phyloP scores from a whole-genome alignment of 2,329 filamentous ascomycete genomes.

The Beauveria rudraprayagi region DNA sequence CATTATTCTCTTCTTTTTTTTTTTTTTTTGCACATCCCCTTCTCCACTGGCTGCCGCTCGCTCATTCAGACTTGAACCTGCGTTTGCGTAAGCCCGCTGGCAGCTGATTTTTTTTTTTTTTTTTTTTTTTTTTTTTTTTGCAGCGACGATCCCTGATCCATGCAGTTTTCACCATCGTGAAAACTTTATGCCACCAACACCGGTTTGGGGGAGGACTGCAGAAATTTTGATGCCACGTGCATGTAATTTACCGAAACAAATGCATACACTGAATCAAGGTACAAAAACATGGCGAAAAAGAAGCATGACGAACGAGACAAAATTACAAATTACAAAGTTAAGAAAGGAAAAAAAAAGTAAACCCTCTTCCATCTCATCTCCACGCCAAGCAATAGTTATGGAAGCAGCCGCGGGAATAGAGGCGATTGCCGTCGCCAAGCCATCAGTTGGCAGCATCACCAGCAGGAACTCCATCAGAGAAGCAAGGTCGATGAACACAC shows the following conservation, averaged over 20 bases:
- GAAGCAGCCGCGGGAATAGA: not conserved
- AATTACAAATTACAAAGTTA: too few species aligned
- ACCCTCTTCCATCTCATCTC: not conserved
- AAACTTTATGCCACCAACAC: too few species aligned
- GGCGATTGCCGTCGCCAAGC: conserved; percentile 5
- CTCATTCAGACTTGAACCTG: not conserved
- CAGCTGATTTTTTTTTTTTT: not conserved
- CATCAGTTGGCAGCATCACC: not conserved
- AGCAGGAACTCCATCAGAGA: not conserved
- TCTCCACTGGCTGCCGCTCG: not conserved
- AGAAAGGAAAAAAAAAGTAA: not conserved
- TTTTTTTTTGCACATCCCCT: not conserved
- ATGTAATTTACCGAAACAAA: not conserved
- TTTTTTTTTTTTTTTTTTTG: not conserved
- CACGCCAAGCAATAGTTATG: conserved; percentile 1
- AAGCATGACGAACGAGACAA: too few species aligned
- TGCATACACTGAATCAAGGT: too few species aligned
- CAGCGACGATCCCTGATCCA: not conserved
- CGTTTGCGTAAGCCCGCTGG: not conserved
- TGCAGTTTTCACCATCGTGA: not conserved
- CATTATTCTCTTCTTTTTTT: not conserved
- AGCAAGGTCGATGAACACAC: not conserved
- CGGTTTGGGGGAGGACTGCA: not conserved
- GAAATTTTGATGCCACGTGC: not conserved
- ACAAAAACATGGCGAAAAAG: too few species aligned